These are phyloP conservation scores for Meredithiella fracta DNA, from an alignment of 2,329 filamentous ascomycete species.

Conservation along the genomic window DNA sequence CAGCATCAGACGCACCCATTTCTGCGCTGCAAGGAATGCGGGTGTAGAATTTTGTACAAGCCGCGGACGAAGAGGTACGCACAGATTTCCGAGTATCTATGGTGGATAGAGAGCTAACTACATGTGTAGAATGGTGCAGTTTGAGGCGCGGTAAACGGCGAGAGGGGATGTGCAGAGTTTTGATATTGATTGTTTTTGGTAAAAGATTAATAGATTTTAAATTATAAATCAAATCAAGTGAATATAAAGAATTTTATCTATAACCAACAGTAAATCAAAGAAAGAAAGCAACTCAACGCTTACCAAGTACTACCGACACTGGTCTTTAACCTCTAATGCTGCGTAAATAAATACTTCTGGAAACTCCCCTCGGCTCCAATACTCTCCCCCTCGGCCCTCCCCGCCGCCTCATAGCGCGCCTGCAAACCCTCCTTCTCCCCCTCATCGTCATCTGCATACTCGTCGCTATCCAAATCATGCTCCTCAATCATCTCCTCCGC, in stretches of 20 bases:
- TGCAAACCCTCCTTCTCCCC: constrained; percentile 50
- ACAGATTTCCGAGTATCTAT: not conserved
- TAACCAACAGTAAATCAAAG: not conserved
- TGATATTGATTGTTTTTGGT: not conserved
- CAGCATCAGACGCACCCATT: constrained; percentile 52
- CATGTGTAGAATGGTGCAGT: constrained; percentile 75
- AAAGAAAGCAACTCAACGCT: not conserved
- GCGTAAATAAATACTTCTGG: constrained; percentile 40
- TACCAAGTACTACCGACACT: not conserved
- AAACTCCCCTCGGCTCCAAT: constrained; percentile 42
- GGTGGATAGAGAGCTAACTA: constrained; percentile 3
- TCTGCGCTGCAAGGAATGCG: constrained; percentile 91
- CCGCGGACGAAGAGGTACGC: constrained; percentile 88
- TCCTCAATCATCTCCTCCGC: constrained; percentile 34
- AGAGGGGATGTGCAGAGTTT: not conserved
- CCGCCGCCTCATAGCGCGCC: constrained; percentile 59
- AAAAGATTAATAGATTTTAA: not conserved
- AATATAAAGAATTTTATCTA: not conserved
- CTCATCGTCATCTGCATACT: constrained; percentile 43
- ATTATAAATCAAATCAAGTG: not conserved
- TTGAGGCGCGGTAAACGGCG: constrained; percentile 60
- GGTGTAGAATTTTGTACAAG: constrained; percentile 92
- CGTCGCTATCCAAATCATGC: constrained; percentile 42
- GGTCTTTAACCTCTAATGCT: constrained; percentile 20
- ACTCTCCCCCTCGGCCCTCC: constrained; percentile 41